phyloP scores from a whole-genome alignment of 2,329 filamentous ascomycete species.

The Metarhizium guizhouense region DNA sequence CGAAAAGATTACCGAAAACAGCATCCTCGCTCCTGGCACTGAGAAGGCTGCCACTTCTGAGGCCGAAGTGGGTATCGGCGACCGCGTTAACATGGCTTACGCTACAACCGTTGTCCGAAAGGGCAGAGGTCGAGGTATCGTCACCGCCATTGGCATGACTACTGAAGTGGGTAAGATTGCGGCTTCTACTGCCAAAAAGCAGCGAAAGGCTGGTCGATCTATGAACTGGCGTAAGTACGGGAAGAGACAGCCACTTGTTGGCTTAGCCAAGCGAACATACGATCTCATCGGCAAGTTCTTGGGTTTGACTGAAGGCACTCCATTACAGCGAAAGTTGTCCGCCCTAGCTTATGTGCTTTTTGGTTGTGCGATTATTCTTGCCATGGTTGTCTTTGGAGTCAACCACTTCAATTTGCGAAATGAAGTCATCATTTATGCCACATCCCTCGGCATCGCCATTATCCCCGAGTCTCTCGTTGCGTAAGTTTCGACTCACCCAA shows the following conservation, averaged over 20 bases:
- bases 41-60: constrained; percentile 36
- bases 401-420: constrained; percentile 42
- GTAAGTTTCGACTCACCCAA: constrained; percentile 22
- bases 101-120: constrained; percentile 66
- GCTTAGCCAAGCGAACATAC: constrained; percentile 36
- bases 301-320: constrained; percentile 59
- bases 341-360: constrained; percentile 72
- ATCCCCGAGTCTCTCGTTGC: constrained; percentile 58
- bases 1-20: constrained; percentile 51
- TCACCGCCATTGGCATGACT: constrained; percentile 62
- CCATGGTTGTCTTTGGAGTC: constrained; percentile 49
- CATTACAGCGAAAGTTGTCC: constrained; percentile 68
- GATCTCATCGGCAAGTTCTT: constrained; percentile 49
- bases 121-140: constrained; percentile 63
- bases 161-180: constrained; percentile 66
- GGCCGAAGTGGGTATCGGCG: constrained; percentile 54
- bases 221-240: constrained; percentile 46
- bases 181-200: constrained; percentile 41
- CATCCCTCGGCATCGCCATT: constrained; percentile 50
- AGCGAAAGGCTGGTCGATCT: constrained; percentile 44
- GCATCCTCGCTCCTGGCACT: constrained; percentile 33
- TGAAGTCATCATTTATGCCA: constrained; percentile 49
- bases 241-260: constrained; percentile 39
- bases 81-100: constrained; percentile 67
- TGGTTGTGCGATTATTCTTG: constrained; percentile 53